Evolutionary conservation across 306 rosid genomes (phyloP).

Genomic region (Gillenia trifoliata): DNA sequence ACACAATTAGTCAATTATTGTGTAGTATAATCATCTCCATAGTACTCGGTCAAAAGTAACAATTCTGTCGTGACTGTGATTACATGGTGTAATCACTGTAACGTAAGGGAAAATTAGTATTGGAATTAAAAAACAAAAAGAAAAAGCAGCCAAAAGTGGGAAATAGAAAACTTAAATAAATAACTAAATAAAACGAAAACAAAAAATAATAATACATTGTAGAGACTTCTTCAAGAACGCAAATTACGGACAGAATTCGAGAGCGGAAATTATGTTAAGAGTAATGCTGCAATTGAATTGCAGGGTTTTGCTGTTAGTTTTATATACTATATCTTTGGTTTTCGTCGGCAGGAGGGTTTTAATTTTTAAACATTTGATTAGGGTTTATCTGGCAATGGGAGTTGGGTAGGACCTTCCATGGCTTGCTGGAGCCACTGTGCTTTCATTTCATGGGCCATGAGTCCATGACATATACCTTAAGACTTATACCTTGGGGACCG

Average conservation of each 20-base stretch:
- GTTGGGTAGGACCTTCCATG: no score
- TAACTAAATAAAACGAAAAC: slow-evolving; percentile 1
- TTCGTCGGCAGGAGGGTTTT: background rate
- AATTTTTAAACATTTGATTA: background rate
- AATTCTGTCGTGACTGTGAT: background rate
- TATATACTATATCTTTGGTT: background rate
- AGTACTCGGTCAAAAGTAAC: slow-evolving; percentile 1
- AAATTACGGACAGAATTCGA: slow-evolving; percentile 19
- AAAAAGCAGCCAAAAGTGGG: background rate
- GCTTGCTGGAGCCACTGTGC: no score
- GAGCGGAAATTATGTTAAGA: background rate
- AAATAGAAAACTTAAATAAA: background rate
- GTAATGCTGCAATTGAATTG: background rate
- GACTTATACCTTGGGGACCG: no score
- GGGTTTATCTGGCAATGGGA: no score
- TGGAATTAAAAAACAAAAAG: background rate
- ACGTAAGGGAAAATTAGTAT: background rate
- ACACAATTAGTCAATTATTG: background rate
- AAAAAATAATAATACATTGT: background rate
- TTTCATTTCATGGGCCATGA: no score
- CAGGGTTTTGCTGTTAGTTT: background rate
- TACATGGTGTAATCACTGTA: no score
- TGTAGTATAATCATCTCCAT: background rate
- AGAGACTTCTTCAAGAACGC: background rate
- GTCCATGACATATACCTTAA: no score